Conservation (phyloP, 164 flowering plant species). For the Sextonia rubra region DNA sequence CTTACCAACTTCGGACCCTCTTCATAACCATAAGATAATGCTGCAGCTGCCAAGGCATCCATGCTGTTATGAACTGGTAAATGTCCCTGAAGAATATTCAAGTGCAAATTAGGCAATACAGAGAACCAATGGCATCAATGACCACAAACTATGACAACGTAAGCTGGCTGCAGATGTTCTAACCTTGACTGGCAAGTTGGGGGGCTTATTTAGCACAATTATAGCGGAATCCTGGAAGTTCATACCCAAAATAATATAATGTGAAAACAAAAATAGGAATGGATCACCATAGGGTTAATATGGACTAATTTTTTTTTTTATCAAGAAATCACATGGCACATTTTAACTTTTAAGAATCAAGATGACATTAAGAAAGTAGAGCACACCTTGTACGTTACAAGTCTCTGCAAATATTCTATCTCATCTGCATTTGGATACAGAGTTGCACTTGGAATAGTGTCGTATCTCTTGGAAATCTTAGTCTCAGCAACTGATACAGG, state of each 20-base stretch:
- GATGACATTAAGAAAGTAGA: neutral
- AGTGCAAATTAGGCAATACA: slow-evolving; percentile 6
- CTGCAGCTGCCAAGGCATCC: slow-evolving; percentile 96
- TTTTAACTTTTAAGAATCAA: neutral
- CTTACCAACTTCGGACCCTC: slow-evolving; percentile 91
- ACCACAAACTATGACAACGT: neutral
- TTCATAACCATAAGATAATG: slow-evolving; percentile 66
- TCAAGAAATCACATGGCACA: neutral
- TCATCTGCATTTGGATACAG: slow-evolving; percentile 94
- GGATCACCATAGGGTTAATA: neutral
- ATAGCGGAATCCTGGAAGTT: slow-evolving; percentile 76
- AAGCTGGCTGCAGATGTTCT: slow-evolving; percentile 22
- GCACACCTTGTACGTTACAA: slow-evolving; percentile 76
- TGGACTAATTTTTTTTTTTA: neutral
- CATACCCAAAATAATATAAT: neutral
- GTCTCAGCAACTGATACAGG: slow-evolving; percentile 85
- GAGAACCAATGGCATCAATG: neutral
- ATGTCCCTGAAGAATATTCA: slow-evolving; percentile 45
- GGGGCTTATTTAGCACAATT: slow-evolving; percentile 85
- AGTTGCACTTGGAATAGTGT: slow-evolving; percentile 81
- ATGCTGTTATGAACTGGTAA: slow-evolving; percentile 91
- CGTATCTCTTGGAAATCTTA: slow-evolving; percentile 68
- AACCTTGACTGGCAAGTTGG: slow-evolving; percentile 85
- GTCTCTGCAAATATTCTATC: slow-evolving; percentile 77
- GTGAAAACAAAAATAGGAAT: neutral